Conservation (phyloP, 2,329 filamentous ascomycete species). For the Dendrostoma leiphaemia region DNA sequence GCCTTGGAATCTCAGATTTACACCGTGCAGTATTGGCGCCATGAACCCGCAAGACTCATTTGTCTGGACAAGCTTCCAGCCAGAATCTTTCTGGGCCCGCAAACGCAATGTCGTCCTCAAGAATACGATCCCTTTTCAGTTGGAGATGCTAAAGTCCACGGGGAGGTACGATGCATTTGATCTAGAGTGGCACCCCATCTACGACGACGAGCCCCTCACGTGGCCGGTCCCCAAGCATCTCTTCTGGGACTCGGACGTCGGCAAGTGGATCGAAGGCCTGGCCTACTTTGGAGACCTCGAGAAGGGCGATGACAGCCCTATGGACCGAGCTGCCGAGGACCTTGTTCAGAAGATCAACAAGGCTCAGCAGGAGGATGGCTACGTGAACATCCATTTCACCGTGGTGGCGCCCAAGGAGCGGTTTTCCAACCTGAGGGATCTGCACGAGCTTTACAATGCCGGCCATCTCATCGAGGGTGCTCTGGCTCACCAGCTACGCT, state of each 20-base stretch:
- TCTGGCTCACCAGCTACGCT: slow-evolving; percentile 52
- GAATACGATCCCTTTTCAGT: slow-evolving; percentile 13
- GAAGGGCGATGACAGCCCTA: slow-evolving; percentile 39
- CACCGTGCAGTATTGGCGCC: not conserved
- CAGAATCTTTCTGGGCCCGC: slow-evolving; percentile 13
- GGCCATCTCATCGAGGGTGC: slow-evolving; percentile 62
- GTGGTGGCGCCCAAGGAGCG: slow-evolving; percentile 54
- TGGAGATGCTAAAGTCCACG: slow-evolving; percentile 30
- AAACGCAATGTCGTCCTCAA: slow-evolving; percentile 13
- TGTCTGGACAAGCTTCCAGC: slow-evolving; percentile 9
- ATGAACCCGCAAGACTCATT: slow-evolving; percentile 17
- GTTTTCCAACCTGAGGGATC: slow-evolving; percentile 58
- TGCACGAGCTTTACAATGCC: slow-evolving; percentile 62
- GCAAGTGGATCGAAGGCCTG: slow-evolving; percentile 62
- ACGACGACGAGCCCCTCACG: slow-evolving; percentile 43
- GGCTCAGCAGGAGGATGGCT: slow-evolving; percentile 59
- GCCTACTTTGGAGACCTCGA: slow-evolving; percentile 48
- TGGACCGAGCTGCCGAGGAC: slow-evolving; percentile 50
- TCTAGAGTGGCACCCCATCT: slow-evolving; percentile 52
- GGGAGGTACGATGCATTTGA: slow-evolving; percentile 58
- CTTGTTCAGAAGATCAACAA: slow-evolving; percentile 53
- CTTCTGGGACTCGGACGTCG: slow-evolving; percentile 58
- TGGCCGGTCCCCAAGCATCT: slow-evolving; percentile 26
- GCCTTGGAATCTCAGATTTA: no score
- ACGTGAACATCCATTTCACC: slow-evolving; percentile 61